Base-by-base conservation (phyloP, 768 basidiomycete species). In the Collybia nuda region DNA sequence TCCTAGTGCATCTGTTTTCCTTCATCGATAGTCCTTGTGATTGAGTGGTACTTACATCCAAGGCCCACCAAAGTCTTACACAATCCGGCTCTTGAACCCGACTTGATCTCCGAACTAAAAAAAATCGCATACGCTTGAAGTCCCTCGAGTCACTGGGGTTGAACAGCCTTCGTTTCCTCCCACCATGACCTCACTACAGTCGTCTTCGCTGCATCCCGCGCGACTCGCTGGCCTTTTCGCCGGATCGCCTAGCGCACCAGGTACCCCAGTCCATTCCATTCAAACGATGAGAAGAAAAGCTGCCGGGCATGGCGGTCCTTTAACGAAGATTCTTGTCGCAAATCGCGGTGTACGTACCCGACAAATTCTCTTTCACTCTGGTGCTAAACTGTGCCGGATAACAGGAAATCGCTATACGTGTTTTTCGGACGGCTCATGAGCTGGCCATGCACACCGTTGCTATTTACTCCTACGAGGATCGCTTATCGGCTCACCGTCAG, bases 361-460 rank as follows among this genome's bases (percentile, higher is more conserved):
- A 48, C 35, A 21, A 46, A 15, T 52, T 12, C 40, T 52, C 24
- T 26, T 15, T 51, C 11, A 39, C 52, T 54, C 48, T 48, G 28
- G 47, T 39, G 39, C 50, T 47, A 44, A 15, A 17, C 18, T 53
- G 46, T 50, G 7, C 7, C 24, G 24, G n/a, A 47, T 24, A 55
- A n/a, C 64, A 93, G 92, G 94, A 99, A 88, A 99, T 99, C 69
- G 97, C 97, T 23, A 93, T 99, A 61, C 90, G 97, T 64, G 94
- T 99, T 37, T 98, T 99, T 80, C 80, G 95, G 62, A 98, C 95
- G 0, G 91, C 97, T 44, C 97, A 99, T 75, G 97, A 99, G 66
- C 80, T 99, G 53, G 97, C 95, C 8, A 97, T 98, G 95, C 93
- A 95, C 68, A 97, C 95, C 42, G 97, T 98, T 49, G 97, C 97